A percentile compares a stretch with the other conserved stretches of the same genome.
Conservation (phyloP, 371 early-diverging fungal species). For the Smittium culicis region DNA sequence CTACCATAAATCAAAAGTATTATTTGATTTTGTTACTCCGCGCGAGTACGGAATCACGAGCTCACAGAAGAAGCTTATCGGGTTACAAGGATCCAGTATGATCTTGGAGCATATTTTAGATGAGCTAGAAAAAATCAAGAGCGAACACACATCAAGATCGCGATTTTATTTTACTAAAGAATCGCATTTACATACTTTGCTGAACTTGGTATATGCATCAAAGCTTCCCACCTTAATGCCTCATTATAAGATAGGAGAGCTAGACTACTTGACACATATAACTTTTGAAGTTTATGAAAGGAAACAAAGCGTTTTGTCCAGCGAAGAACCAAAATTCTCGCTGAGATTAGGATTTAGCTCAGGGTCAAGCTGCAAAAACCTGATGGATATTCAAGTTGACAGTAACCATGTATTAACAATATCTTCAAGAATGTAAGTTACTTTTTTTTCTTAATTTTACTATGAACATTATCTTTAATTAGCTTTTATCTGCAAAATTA, state of each 20-base stretch:
- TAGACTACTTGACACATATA: constrained; percentile 91
- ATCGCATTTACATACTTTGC: constrained; percentile 74
- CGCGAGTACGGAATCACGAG: constrained; percentile 81
- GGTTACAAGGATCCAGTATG: constrained; percentile 59
- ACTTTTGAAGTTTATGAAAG: constrained; percentile 94
- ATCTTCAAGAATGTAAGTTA: constrained; percentile 15
- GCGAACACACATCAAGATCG: constrained; percentile 28
- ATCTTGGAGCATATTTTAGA: constrained; percentile 59
- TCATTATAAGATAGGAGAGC: constrained; percentile 57
- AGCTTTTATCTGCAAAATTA: no score
- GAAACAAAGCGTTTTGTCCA: constrained; percentile 33
- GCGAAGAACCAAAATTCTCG: constrained; percentile 62
- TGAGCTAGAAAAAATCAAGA: constrained; percentile 42
- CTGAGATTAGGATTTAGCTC: constrained; percentile 82
- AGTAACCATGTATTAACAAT: constrained; percentile 76
- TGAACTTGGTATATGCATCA: constrained; percentile 77
- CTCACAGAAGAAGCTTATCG: constrained; percentile 76
- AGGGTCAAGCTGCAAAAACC: constrained; percentile 77
- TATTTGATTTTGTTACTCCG: constrained; percentile 88
- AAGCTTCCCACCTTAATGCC: constrained; percentile 64
- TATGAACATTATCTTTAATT: no score
- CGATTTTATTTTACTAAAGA: constrained; percentile 95
- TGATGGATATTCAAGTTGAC: constrained; percentile 79
- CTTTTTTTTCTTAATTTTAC: neutral
- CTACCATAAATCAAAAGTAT: constrained; percentile 61